Conservation (phyloP, 208 protist species). For the Leishmania amazonensis region DNA sequence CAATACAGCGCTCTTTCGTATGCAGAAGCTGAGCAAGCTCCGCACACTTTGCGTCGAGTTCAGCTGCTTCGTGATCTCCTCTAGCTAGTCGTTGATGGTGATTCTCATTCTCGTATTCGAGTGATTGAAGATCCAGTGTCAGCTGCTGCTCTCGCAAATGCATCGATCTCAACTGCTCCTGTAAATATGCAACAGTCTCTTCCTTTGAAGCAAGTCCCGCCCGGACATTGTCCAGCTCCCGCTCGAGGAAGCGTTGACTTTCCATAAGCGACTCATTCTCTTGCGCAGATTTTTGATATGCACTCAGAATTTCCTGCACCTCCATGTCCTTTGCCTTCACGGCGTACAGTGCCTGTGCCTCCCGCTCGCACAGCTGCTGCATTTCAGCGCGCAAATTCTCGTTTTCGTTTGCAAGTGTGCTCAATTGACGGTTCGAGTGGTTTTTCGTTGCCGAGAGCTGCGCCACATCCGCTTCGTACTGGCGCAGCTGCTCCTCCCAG, state of each 20-base stretch:
- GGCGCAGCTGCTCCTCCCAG: constrained; percentile 58
- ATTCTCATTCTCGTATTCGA: constrained; percentile 81
- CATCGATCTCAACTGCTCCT: constrained; percentile 71
- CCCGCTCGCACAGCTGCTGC: constrained; percentile 46
- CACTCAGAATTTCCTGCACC: constrained; percentile 65
- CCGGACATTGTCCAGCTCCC: constrained; percentile 69
- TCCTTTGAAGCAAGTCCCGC: constrained; percentile 75
- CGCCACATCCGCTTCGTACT: constrained; percentile 79
- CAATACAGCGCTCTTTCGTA: constrained; percentile 58
- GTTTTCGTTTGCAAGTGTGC: constrained; percentile 66
- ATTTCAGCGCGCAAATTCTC: constrained; percentile 67
- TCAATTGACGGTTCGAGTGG: constrained; percentile 68
- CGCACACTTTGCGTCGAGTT: constrained; percentile 46
- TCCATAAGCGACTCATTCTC: constrained; percentile 61
- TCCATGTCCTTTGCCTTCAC: constrained; percentile 80
- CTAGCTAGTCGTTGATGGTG: constrained; percentile 72
- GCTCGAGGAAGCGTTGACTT: constrained; percentile 60
- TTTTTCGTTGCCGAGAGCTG: constrained; percentile 79
- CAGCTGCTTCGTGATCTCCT: constrained; percentile 34
- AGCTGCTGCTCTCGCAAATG: constrained; percentile 83
- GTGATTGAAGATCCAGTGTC: constrained; percentile 74
- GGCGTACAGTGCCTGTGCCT: constrained; percentile 60
- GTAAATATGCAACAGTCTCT: constrained; percentile 68
- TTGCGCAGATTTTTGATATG: constrained; percentile 73
- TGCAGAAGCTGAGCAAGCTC: constrained; percentile 58